These are phyloP conservation scores for Trichosanthes cucumerina DNA, from an alignment of 306 rosid genomes.

Conservation along the genomic window DNA sequence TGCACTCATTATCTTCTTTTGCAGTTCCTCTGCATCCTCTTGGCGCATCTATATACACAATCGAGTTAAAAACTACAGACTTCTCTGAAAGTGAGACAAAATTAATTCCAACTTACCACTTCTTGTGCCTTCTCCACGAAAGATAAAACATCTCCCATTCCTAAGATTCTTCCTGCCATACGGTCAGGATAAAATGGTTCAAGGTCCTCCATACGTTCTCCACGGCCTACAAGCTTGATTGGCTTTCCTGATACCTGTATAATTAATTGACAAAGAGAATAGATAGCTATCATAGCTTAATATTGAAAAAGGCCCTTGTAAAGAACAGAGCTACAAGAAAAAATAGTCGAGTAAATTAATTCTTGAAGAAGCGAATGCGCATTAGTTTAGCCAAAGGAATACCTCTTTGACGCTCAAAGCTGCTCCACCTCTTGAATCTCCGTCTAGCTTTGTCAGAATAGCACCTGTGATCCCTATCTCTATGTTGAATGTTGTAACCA, in stretches of 20 bases:
- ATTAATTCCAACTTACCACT: conserved; percentile 54
- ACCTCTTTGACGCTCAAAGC: conserved; percentile 99
- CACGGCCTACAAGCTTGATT: conserved; percentile 93
- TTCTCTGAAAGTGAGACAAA: conserved; percentile 1
- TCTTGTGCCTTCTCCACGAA: conserved; percentile 98
- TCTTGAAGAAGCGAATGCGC: neutral
- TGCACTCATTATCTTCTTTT: conserved; percentile 97
- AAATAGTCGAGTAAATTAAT: neutral
- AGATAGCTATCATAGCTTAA: too few species aligned
- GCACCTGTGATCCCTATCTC: conserved; percentile 99
- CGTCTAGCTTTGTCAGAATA: conserved; percentile 95
- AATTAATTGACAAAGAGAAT: neutral
- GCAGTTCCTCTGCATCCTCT: conserved; percentile 97
- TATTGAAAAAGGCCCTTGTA: neutral
- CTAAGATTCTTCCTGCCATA: conserved; percentile 96
- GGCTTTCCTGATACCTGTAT: conserved; percentile 96
- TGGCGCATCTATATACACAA: conserved; percentile 54
- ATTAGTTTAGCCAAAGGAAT: neutral
- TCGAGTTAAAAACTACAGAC: conserved; percentile 11
- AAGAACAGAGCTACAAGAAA: neutral
- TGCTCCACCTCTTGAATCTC: conserved; percentile 99
- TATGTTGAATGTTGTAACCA: conserved; percentile 85
- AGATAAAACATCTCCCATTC: conserved; percentile 98
- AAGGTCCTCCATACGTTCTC: conserved; percentile 98
- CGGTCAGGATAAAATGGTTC: conserved; percentile 98